These are phyloP conservation scores for Globisporangium takayamanum DNA, from an alignment of 352 stramenopile species.

Conservation along the genomic window DNA sequence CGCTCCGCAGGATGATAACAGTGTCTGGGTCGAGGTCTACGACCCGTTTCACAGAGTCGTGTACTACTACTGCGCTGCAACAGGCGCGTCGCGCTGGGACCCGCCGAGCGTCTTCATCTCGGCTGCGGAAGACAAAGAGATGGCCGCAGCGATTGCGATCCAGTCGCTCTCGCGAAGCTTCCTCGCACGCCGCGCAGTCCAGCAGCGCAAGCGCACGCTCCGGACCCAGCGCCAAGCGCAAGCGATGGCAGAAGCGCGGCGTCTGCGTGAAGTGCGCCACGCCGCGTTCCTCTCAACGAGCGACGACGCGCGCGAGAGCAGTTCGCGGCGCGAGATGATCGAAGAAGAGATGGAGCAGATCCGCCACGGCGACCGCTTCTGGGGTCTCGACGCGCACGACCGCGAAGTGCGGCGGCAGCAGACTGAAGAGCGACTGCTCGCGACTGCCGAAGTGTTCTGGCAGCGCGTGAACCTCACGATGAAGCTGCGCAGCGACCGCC, in stretches of 20 bases:
- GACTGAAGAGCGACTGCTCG: constrained; percentile 40
- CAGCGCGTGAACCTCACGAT: constrained; percentile 30
- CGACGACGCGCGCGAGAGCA: constrained; percentile 29
- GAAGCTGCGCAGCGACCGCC: constrained; percentile 12
- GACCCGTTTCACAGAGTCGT: constrained; percentile 45
- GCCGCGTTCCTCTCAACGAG: constrained; percentile 20
- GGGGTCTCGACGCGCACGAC: constrained; percentile 38
- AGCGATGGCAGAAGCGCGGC: constrained; percentile 13
- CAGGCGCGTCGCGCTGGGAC: constrained; percentile 43
- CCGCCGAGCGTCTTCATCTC: constrained; percentile 28
- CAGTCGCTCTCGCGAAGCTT: constrained; percentile 47
- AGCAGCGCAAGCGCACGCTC: constrained; percentile 22
- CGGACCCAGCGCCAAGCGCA: constrained; percentile 21
- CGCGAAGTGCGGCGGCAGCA: constrained; percentile 31
- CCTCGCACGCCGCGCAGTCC: constrained; percentile 23
- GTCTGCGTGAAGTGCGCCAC: constrained; percentile 17
- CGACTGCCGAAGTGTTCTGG: constrained; percentile 32
- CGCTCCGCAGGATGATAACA: background rate
- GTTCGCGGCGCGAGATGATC: constrained; percentile 39
- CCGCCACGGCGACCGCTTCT: constrained; percentile 38
- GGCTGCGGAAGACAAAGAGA: constrained; percentile 30
- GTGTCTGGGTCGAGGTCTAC: constrained; percentile 57
- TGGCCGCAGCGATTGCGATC: constrained; percentile 46
- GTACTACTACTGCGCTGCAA: constrained; percentile 53
- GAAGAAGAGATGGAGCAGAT: constrained; percentile 51